Percentiles rank a stretch among this genome's conserved stretches.
These are phyloP conservation scores for Colletotrichum trifolii DNA, from an alignment of 2,329 filamentous ascomycete species.

Conservation along the genomic window DNA sequence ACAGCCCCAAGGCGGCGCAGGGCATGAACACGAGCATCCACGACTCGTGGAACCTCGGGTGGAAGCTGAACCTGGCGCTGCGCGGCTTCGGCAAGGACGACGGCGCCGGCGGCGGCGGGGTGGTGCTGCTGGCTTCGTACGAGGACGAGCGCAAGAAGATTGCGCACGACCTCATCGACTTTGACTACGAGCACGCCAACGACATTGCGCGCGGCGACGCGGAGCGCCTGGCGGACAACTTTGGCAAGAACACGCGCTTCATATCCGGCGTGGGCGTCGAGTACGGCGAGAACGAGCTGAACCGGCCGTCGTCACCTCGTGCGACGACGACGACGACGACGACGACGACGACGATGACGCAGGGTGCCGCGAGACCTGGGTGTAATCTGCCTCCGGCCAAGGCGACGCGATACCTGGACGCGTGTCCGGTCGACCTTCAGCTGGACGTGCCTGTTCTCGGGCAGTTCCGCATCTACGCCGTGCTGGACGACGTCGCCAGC, in stretches of 20 bases:
- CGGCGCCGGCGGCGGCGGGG: too few species aligned
- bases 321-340: slow-evolving; percentile 37
- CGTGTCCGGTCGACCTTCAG: slow-evolving; percentile 81
- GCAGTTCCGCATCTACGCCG: slow-evolving; percentile 80
- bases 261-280: slow-evolving; percentile 78
- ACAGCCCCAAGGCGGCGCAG: slow-evolving; percentile 77
- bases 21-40: slow-evolving; percentile 72
- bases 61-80: slow-evolving; percentile 62
- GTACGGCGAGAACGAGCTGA: slow-evolving; percentile 63
- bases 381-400: slow-evolving; percentile 73
- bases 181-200: slow-evolving; percentile 62
- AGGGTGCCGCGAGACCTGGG: slow-evolving; percentile 62
- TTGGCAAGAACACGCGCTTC: slow-evolving; percentile 76
- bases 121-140: slow-evolving; percentile 59
- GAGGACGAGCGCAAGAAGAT: slow-evolving; percentile 61
- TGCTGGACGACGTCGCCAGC: slow-evolving; percentile 68
- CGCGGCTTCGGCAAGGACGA: slow-evolving; percentile 64
- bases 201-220: slow-evolving; percentile 70
- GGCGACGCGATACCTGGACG: slow-evolving; percentile 79
- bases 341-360: slow-evolving; percentile 24
- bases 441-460: slow-evolving; percentile 81
- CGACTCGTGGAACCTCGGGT: slow-evolving; percentile 70
- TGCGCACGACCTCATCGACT: slow-evolving; percentile 64
- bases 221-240: slow-evolving; percentile 72
- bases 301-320: slow-evolving; percentile 48